Conservation (phyloP, 768 basidiomycete species). For the Fomitopsis serialis region DNA sequence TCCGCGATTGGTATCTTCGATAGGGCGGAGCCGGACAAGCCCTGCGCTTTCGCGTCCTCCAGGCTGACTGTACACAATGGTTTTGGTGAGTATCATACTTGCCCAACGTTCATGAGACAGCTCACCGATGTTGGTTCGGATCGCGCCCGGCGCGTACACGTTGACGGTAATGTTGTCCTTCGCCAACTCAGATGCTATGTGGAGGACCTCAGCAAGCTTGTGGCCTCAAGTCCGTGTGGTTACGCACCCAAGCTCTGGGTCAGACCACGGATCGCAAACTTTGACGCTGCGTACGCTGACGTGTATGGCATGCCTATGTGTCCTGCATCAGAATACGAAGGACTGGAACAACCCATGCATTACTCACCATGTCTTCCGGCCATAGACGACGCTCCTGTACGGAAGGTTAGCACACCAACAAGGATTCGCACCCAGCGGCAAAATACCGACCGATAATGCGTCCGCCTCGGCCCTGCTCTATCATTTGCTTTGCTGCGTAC, state of each 20-base stretch:
- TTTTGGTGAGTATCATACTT: too few relatives aligned
- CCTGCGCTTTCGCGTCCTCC: too few relatives aligned
- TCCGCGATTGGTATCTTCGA: not conserved
- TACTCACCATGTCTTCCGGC: not conserved
- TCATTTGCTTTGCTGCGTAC: conserved; percentile 35
- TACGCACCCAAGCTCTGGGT: not conserved
- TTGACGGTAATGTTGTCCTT: conserved; percentile 21
- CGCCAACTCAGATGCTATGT: conserved; percentile 7
- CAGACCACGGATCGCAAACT: not conserved
- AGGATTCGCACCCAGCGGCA: too few relatives aligned
- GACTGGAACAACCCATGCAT: not conserved
- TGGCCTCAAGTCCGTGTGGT: too few relatives aligned
- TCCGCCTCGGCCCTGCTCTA: conserved; percentile 35
- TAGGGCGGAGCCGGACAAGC: not conserved
- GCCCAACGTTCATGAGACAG: not conserved
- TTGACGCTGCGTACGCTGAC: not conserved
- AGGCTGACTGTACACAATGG: too few relatives aligned
- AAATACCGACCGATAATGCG: conserved; percentile 29
- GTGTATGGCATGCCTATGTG: not conserved
- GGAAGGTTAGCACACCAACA: too few relatives aligned
- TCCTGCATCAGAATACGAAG: not conserved
- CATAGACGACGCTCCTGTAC: not conserved
- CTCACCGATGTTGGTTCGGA: conserved; percentile 13
- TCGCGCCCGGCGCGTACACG: conserved; percentile 19
- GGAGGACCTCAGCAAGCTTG: too few relatives aligned